These are phyloP conservation scores for Pythium brachiatum DNA, from an alignment of 352 stramenopile genomes.

Conservation along the genomic window DNA sequence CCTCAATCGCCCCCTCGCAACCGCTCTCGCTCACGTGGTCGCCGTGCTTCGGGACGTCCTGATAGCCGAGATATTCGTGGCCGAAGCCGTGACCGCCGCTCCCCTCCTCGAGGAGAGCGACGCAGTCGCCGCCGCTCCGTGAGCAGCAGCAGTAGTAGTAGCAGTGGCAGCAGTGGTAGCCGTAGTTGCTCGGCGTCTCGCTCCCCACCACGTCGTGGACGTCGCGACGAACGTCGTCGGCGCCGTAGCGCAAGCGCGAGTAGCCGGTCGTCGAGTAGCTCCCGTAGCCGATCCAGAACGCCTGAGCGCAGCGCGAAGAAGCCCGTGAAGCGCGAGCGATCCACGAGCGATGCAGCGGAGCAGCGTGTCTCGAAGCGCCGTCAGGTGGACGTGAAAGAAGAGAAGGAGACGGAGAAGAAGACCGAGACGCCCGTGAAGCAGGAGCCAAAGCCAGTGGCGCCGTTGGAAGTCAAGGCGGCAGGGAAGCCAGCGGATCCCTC, in stretches of 20 bases:
- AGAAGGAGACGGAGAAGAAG: neutral
- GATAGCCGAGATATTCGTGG: neutral
- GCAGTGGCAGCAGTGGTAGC: conserved; percentile 22
- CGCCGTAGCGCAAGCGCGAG: conserved; percentile 8
- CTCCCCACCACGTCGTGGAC: conserved; percentile 8
- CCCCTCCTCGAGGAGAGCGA: conserved; percentile 4
- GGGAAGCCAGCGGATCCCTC: neutral
- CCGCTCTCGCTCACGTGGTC: conserved; percentile 17
- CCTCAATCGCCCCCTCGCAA: conserved; percentile 22
- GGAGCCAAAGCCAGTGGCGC: neutral
- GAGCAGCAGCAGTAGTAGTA: conserved; percentile 6
- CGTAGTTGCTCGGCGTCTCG: conserved; percentile 23
- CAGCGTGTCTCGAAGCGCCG: conserved; percentile 7
- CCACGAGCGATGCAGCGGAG: neutral
- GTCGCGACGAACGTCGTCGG: neutral
- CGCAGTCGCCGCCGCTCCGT: conserved; percentile 12
- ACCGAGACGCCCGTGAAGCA: neutral
- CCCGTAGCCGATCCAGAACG: conserved; percentile 12
- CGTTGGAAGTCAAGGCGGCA: neutral
- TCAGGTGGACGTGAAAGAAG: conserved; percentile 4
- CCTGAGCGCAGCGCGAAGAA: conserved; percentile 5
- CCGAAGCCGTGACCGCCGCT: conserved; percentile 5
- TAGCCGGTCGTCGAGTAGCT: conserved; percentile 15
- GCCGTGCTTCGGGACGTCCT: neutral
- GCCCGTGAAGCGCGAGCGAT: conserved; percentile 12